Evolutionary conservation across 1,284 basidiomycete genomes (phyloP), one percentile per base, ranked within the genome.

Genomic region (Chiua sp.): DNA sequence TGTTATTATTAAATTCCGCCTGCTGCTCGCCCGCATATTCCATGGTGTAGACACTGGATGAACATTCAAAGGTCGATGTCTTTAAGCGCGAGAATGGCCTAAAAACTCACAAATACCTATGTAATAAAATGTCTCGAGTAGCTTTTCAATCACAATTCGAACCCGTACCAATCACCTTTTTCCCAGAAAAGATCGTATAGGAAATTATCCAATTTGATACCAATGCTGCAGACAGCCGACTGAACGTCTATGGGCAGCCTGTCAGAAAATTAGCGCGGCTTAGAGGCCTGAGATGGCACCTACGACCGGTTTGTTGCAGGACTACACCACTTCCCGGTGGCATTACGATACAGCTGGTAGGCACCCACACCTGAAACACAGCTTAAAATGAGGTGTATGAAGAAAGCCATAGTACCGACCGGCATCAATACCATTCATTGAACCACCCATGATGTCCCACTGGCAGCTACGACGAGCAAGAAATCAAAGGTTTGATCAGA

Each of bases 271-370:
- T 44, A 54, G 53, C 28, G 18, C 12, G 20, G 47, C n/a, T 12
- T 15, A 26, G 46, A 26, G 33, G 7, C n/a, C 11, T 33, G 26
- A 49, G n/a, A 47, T 3, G 8, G 22, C 48, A 20, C 63, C 48
- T 28, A 57, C 71, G 67, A 66, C 56, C 60, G 63, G 53, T 73
- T 74, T 39, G 61, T 61, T 23, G 68, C 60, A 18, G 69, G 67
- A 15, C 20, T 51, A 52, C 69, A 70, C 47, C 60, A 64, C 23
- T 15, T 16, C 46, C 60, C 57, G 8, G 32, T 55, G 7, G 57
- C 28, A 28, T 37, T 53, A 46, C 63, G 65, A 57, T 69, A 72
- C 48, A 55, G 26, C 28, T 50, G 48, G 49, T 68, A 73, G 23
- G 64, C 65, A 60, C 65, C 71, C 8, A 37, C 16, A 2, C 63